Conservation (phyloP, 768 basidiomycete species). For the Podaxis carcinomalis region DNA sequence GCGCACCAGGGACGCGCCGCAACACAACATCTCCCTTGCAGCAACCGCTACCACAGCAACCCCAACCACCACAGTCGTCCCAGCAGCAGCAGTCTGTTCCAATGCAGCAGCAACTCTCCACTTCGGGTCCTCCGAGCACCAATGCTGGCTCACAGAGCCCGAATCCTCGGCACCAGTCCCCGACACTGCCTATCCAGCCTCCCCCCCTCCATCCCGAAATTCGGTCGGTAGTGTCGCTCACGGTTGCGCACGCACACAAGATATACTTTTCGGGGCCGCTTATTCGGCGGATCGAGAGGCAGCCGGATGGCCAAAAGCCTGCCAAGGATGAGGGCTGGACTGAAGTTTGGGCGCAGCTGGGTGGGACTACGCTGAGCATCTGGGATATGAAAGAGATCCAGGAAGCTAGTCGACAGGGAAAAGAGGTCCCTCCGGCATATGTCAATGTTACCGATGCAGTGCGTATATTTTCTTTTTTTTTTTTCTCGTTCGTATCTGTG, state of each 20-base stretch:
- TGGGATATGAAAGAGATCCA: constrained; percentile 92
- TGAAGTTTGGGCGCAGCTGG: constrained; percentile 87
- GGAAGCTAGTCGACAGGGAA: constrained; percentile 74
- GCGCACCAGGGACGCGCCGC: constrained; percentile 12
- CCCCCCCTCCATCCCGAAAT: constrained; percentile 61
- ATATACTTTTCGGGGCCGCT: constrained; percentile 86
- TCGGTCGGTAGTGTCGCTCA: constrained; percentile 71
- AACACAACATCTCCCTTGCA: background rate
- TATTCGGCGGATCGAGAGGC: constrained; percentile 70
- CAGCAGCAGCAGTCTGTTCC: background rate
- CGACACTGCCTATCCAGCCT: constrained; percentile 11
- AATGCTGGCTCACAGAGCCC: constrained; percentile 7
- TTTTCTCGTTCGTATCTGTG: constrained; percentile 8
- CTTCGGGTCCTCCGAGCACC: constrained; percentile 7
- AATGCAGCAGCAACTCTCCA: background rate
- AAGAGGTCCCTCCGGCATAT: constrained; percentile 82
- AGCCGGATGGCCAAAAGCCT: constrained; percentile 67
- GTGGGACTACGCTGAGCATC: constrained; percentile 83
- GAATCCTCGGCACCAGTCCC: background rate
- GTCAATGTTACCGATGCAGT: constrained; percentile 88
- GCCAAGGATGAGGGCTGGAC: constrained; percentile 75
- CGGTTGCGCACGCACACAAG: constrained; percentile 75
- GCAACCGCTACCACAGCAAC: constrained; percentile 18
- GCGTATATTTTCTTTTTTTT: constrained; percentile 28
- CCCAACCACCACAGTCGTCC: constrained; percentile 7